phyloP scores from a whole-genome alignment of 2,329 filamentous ascomycete species.

The Ascochyta koolunga region DNA sequence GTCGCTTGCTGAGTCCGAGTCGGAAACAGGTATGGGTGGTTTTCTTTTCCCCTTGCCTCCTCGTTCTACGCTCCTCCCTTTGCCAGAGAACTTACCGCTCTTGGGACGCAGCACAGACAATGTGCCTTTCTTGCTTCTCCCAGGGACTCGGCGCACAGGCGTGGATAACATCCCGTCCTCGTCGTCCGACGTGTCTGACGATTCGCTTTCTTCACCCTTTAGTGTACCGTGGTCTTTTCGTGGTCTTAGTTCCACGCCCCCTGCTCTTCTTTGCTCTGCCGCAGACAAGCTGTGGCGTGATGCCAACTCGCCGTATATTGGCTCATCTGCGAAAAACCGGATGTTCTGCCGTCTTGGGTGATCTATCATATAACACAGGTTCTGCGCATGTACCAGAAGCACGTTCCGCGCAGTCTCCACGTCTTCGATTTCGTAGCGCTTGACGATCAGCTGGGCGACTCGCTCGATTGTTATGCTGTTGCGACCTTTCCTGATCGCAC shows the following conservation, averaged over 20 bases:
- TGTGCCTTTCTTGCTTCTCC: slow-evolving; percentile 34
- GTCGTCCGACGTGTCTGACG: slow-evolving; percentile 33
- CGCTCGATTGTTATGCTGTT: slow-evolving; percentile 42
- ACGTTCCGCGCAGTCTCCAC: slow-evolving; percentile 39
- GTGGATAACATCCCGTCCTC: slow-evolving; percentile 28
- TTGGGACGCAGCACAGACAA: slow-evolving; percentile 46
- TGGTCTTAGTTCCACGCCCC: slow-evolving; percentile 37
- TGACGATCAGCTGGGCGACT: slow-evolving; percentile 43
- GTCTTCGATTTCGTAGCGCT: slow-evolving; percentile 47
- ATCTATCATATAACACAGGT: slow-evolving; percentile 48
- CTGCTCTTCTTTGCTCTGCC: slow-evolving; percentile 38
- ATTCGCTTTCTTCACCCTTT: slow-evolving; percentile 28
- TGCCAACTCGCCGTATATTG: slow-evolving; percentile 41
- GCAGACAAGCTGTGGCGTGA: slow-evolving; percentile 36
- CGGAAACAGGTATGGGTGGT: slow-evolving; percentile 17
- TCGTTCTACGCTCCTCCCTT: slow-evolving; percentile 34
- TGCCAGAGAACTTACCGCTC: slow-evolving; percentile 44
- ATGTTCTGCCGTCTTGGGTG: slow-evolving; percentile 40
- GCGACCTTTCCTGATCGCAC: slow-evolving; percentile 32
- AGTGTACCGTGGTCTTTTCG: slow-evolving; percentile 37
- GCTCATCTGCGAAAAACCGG: slow-evolving; percentile 38
- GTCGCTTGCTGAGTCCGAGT: slow-evolving; percentile 22
- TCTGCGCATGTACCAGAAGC: slow-evolving; percentile 44
- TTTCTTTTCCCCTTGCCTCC: slow-evolving; percentile 35
- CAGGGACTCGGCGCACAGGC: slow-evolving; percentile 27